Conservation (phyloP, 116 monocot genomes). For the Trichopus zeylanicus region DNA sequence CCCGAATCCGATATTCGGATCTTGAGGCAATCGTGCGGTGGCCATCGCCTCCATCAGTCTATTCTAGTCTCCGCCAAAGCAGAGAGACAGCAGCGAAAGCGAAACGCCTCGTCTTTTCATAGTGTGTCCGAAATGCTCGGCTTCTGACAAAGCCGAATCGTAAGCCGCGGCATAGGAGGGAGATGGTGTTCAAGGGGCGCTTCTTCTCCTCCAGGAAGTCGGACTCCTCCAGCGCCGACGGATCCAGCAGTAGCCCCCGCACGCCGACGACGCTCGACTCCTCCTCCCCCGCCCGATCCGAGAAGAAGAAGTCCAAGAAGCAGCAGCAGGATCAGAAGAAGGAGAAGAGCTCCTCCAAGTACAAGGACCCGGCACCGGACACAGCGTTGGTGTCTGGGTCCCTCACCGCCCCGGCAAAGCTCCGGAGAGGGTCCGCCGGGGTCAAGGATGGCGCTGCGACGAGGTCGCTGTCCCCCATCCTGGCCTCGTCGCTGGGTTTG, state of each 20-base stretch:
- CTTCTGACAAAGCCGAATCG: background rate
- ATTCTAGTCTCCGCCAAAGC: background rate
- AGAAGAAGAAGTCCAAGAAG: conserved; percentile 73
- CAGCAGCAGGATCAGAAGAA: conserved; percentile 29
- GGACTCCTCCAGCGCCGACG: conserved; percentile 32
- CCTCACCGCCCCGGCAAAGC: conserved; percentile 23
- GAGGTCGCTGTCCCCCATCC: conserved; percentile 52
- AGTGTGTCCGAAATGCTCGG: background rate
- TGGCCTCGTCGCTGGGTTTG: conserved; percentile 87
- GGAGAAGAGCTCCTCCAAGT: conserved; percentile 19
- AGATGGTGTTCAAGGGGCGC: conserved; percentile 45
- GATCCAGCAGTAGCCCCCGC: conserved; percentile 75
- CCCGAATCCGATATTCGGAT: too few species aligned
- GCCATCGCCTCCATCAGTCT: background rate
- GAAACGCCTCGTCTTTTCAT: background rate
- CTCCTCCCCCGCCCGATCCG: conserved; percentile 61
- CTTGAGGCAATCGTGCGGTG: background rate
- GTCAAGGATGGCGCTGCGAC: conserved; percentile 9
- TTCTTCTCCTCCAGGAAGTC: conserved; percentile 51
- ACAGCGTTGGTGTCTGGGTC: background rate
- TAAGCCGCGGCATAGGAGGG: background rate
- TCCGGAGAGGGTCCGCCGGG: conserved; percentile 11
- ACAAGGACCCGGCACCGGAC: conserved; percentile 18
- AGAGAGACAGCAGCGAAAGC: background rate
- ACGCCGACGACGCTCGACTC: conserved; percentile 43